A percentile compares a stretch with the other conserved stretches of the same genome.
These are phyloP conservation scores for Nannochloropsis oceanica DNA, from an alignment of 108 stramenopile species.

Conservation along the genomic window DNA sequence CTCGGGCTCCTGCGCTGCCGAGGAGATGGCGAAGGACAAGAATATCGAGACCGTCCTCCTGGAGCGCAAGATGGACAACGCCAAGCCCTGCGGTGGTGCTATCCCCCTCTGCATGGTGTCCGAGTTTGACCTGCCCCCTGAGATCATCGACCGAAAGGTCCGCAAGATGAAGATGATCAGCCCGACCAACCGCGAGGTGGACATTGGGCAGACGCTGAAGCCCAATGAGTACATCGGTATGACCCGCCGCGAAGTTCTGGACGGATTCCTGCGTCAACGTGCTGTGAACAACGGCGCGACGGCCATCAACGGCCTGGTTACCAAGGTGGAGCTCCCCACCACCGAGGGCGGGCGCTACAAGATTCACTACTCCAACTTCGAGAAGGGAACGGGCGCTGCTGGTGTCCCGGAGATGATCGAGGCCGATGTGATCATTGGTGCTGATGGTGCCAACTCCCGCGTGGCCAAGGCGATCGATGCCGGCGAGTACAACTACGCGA, in stretches of 20 bases:
- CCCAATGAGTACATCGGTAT: conserved; percentile 97
- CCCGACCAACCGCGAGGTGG: conserved; percentile 83
- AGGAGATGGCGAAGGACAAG: conserved; percentile 84
- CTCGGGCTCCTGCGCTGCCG: conserved; percentile 89
- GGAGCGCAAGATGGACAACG: conserved; percentile 97
- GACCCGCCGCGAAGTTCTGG: conserved; percentile 92
- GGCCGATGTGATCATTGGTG: conserved; percentile 81
- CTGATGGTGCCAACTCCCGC: conserved; percentile 92
- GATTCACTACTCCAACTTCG: conserved; percentile 64
- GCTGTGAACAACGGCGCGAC: conserved; percentile 82
- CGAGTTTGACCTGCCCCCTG: conserved; percentile 86
- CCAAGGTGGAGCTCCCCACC: conserved; percentile 68
- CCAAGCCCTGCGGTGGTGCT: conserved; percentile 96
- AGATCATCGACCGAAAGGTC: conserved; percentile 83
- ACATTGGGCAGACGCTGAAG: conserved; percentile 86
- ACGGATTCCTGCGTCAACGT: conserved; percentile 86
- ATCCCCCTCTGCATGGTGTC: conserved; percentile 97
- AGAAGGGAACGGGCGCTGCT: conserved; percentile 47
- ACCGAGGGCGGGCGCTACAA: conserved; percentile 54
- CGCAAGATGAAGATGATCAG: conserved; percentile 95
- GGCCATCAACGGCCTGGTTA: conserved; percentile 81
- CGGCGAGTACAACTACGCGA: conserved; percentile 93
- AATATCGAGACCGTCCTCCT: conserved; percentile 77
- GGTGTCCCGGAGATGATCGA: conserved; percentile 54
- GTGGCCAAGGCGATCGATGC: conserved; percentile 98